A percentile compares a stretch with the other conserved stretches of the same genome.
These are phyloP conservation scores for Mycena alexandri DNA, from an alignment of 768 basidiomycete genomes.

Conservation along the genomic window DNA sequence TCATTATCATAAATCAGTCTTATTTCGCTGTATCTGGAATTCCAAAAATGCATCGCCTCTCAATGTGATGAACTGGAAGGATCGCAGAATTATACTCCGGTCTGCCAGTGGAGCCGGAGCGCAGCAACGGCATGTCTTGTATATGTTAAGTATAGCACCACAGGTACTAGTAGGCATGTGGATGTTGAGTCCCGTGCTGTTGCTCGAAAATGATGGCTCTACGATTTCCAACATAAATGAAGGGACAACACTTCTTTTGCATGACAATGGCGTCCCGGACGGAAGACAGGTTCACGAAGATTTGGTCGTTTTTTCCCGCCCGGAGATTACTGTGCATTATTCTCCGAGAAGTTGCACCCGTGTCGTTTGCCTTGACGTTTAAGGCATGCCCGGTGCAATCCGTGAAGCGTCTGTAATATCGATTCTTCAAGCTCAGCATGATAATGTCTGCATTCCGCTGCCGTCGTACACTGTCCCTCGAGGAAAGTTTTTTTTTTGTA, in stretches of 20 bases:
- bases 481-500: conserved; percentile 10
- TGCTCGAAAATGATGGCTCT: neutral
- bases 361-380: conserved; percentile 13
- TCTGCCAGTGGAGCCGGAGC: conserved; percentile 7
- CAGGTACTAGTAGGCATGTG: conserved; percentile 11
- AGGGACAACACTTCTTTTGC: conserved; percentile 11
- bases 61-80: conserved; percentile 10
- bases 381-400: conserved; percentile 14
- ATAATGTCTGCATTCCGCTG: conserved; percentile 4
- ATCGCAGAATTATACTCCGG: conserved; percentile 10
- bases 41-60: conserved; percentile 9
- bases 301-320: conserved; percentile 13
- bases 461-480: conserved; percentile 12
- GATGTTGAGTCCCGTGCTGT: conserved; percentile 14
- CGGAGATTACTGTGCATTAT: conserved; percentile 7
- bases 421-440: conserved; percentile 7
- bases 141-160: conserved; percentile 13
- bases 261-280: conserved; percentile 2
- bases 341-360: conserved; percentile 11
- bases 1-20: conserved; percentile 12
- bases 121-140: conserved; percentile 12
- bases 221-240: neutral
- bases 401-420: conserved; percentile 3
- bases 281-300: conserved; percentile 7
- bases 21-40: conserved; percentile 3